These are phyloP conservation scores for Delonix regia DNA, from an alignment of 306 rosid species.

Conservation along the genomic window DNA sequence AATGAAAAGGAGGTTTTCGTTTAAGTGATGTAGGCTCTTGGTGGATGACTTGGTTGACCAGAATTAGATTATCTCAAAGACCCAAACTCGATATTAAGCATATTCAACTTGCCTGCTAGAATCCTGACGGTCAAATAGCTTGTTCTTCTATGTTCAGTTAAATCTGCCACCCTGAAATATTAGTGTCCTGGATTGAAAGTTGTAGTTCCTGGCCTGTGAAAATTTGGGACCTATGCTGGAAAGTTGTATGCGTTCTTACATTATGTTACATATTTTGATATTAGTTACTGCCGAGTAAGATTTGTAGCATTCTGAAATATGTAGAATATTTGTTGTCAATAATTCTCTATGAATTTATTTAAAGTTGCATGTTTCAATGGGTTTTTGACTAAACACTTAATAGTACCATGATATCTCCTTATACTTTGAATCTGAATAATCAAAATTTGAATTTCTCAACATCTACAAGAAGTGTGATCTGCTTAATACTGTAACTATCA, in stretches of 20 bases:
- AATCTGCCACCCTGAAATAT: background rate
- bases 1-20: slow-evolving; percentile 28
- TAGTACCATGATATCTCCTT: background rate
- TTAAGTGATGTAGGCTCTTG: slow-evolving; percentile 9
- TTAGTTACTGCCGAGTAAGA: background rate
- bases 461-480: background rate
- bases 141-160: background rate
- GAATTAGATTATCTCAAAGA: background rate
- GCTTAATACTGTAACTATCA: slow-evolving; percentile 12
- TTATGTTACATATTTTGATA: background rate
- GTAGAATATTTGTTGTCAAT: background rate
- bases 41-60: background rate
- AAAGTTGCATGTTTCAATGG: background rate
- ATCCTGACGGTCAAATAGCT: background rate
- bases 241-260: background rate
- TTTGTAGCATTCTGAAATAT: background rate
- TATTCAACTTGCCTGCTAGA: background rate
- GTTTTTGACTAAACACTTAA: background rate
- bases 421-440: background rate
- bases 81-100: background rate
- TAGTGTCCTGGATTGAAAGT: background rate
- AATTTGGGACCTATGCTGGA: background rate
- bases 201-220: background rate
- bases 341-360: background rate
- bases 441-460: background rate